These are phyloP conservation scores for Tulasnella sp. DNA, from an alignment of 768 basidiomycete species.

Conservation along the genomic window DNA sequence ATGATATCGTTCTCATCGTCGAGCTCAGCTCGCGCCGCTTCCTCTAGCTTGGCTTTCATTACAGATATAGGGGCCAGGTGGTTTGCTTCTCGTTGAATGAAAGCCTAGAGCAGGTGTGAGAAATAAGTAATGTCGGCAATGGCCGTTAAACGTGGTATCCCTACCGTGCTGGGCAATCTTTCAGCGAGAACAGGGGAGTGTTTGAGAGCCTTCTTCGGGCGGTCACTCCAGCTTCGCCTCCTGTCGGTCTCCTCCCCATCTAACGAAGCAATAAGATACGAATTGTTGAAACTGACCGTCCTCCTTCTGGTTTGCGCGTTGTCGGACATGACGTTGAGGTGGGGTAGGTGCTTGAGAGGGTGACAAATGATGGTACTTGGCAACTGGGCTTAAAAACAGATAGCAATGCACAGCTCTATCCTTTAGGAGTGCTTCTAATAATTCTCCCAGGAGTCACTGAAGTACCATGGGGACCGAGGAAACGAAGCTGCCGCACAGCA, in stretches of 20 bases:
- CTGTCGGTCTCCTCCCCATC: background rate
- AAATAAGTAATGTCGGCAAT: slow-evolving; percentile 8
- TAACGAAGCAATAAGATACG: background rate
- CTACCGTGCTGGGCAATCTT: slow-evolving; percentile 26
- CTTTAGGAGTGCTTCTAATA: background rate
- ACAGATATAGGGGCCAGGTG: slow-evolving; percentile 54
- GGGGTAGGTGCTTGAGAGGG: background rate
- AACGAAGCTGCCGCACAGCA: background rate
- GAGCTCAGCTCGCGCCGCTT: slow-evolving; percentile 10
- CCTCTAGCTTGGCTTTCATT: slow-evolving; percentile 9
- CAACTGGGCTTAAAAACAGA: background rate
- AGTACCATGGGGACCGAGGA: background rate
- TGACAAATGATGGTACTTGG: background rate
- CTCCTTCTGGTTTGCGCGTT: background rate
- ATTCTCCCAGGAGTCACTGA: background rate
- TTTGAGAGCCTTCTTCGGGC: background rate
- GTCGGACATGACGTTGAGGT: background rate
- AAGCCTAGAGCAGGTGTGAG: slow-evolving; percentile 34
- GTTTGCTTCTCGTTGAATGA: slow-evolving; percentile 68
- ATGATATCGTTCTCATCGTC: background rate
- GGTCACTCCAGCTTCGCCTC: slow-evolving; percentile 1
- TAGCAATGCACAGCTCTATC: background rate
- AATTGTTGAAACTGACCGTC: background rate
- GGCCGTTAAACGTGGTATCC: background rate
- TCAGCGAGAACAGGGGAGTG: slow-evolving; percentile 23